These are phyloP conservation scores for Artemisia princeps DNA, from an alignment of 140 eudicot species.

Conservation along the genomic window DNA sequence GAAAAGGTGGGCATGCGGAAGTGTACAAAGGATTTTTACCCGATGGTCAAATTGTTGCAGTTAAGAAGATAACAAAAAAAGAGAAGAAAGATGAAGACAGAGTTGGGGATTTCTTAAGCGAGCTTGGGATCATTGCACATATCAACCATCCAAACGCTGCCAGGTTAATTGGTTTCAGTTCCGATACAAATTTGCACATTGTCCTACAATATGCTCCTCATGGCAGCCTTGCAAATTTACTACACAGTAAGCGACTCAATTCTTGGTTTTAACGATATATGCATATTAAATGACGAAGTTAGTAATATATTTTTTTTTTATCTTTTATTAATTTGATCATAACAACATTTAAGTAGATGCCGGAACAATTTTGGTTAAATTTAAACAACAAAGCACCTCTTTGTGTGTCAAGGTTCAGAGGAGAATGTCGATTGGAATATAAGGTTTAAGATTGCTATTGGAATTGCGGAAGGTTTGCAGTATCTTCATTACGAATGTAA, in stretches of 20 bases:
- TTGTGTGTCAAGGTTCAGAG: constrained; percentile 18
- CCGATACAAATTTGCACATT: constrained; percentile 65
- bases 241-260: constrained; percentile 45
- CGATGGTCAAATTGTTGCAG: constrained; percentile 77
- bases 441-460: constrained; percentile 69
- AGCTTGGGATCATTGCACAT: constrained; percentile 94
- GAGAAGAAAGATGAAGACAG: constrained; percentile 69
- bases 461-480: constrained; percentile 80
- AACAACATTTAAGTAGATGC: not conserved
- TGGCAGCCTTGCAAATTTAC: constrained; percentile 70
- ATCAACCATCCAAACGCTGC: constrained; percentile 88
- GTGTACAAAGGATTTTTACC: constrained; percentile 81
- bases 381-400: too few relatives aligned
- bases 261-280: not conserved
- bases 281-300: too few relatives aligned
- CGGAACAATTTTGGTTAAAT: too few relatives aligned
- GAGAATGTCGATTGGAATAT: constrained; percentile 58
- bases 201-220: constrained; percentile 75
- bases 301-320: too few relatives aligned
- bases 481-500: constrained; percentile 80
- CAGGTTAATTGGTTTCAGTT: constrained; percentile 65
- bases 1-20: constrained; percentile 97
- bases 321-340: too few relatives aligned
- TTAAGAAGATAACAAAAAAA: constrained; percentile 64
- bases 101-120: constrained; percentile 69